These are phyloP conservation scores for Lipomyces chichibuensis DNA, from an alignment of 805 yeast genomes.

Conservation along the genomic window DNA sequence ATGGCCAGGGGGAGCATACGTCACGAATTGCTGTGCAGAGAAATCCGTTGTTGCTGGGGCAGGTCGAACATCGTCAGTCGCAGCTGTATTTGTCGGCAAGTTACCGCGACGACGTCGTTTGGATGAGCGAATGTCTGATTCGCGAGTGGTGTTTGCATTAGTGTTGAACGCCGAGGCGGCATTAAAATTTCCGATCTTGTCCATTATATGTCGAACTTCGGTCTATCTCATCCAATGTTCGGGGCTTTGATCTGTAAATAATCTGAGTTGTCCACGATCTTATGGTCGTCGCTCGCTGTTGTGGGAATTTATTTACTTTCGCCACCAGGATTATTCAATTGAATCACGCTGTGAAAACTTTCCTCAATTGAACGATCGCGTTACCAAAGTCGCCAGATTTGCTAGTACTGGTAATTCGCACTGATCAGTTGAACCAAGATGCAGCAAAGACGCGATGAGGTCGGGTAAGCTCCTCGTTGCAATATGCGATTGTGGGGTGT, in stretches of 20 bases:
- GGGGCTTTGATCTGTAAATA: not conserved
- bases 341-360: not conserved
- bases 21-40: slow-evolving; percentile 2
- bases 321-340: not conserved
- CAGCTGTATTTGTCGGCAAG: not conserved
- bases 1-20: slow-evolving; percentile 11
- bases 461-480: not conserved
- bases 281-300: too few relatives aligned
- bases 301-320: not conserved
- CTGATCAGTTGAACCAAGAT: not conserved
- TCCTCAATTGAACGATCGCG: not conserved
- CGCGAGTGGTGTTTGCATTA: slow-evolving; percentile 11
- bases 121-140: slow-evolving; percentile 25
- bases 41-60: not conserved
- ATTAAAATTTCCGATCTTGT: slow-evolving; percentile 22
- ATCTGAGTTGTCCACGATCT: too few relatives aligned
- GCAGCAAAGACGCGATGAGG: not conserved
- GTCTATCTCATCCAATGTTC: not conserved
- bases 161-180: slow-evolving; percentile 30
- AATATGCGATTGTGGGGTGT: not conserved
- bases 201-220: slow-evolving; percentile 9
- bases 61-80: not conserved
- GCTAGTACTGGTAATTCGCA: not conserved
- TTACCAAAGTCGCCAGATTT: not conserved
- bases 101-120: slow-evolving; percentile 18